phyloP scores from a whole-genome alignment of 352 stramenopile genomes.

The Thalassiosira mediterranea region DNA sequence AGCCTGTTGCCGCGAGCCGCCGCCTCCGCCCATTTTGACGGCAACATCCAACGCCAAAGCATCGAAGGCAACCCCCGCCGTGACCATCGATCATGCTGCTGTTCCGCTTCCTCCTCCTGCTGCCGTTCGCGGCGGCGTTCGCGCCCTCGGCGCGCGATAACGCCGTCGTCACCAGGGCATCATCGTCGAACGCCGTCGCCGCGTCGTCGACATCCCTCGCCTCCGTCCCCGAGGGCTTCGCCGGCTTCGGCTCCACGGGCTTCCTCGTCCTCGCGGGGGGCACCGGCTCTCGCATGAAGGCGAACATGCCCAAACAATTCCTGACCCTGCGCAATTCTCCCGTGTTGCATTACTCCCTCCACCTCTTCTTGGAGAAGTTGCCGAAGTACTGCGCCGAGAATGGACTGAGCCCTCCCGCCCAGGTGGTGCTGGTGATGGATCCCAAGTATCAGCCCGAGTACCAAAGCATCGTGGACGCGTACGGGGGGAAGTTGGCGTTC shows the following conservation, averaged over 20 bases:
- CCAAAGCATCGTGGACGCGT: slow-evolving; percentile 73
- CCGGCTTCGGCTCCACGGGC: slow-evolving; percentile 71
- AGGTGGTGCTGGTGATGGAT: slow-evolving; percentile 85
- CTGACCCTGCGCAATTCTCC: slow-evolving; percentile 73
- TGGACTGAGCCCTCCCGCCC: slow-evolving; percentile 41
- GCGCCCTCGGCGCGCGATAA: not conserved
- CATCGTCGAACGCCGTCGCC: not conserved
- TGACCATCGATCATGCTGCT: not conserved
- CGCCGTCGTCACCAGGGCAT: not conserved
- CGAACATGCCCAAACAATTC: slow-evolving; percentile 87
- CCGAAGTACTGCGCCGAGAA: slow-evolving; percentile 28
- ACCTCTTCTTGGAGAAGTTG: slow-evolving; percentile 82
- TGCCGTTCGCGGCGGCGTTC: slow-evolving; percentile 4
- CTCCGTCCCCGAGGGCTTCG: slow-evolving; percentile 11
- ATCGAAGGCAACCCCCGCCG: not conserved
- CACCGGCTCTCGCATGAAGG: slow-evolving; percentile 87
- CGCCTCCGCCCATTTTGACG: not conserved
- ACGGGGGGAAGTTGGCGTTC: slow-evolving; percentile 74
- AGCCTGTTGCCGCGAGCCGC: too few relatives aligned
- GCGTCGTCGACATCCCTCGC: slow-evolving; percentile 7
- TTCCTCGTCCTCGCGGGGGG: slow-evolving; percentile 85
- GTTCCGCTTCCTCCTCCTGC: slow-evolving; percentile 4
- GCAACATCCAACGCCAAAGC: not conserved
- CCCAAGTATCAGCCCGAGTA: slow-evolving; percentile 84
- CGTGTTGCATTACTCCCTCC: slow-evolving; percentile 84